These are phyloP conservation scores for Aspergillus japonicus DNA, from an alignment of 2,329 filamentous ascomycete species.

Conservation along the genomic window DNA sequence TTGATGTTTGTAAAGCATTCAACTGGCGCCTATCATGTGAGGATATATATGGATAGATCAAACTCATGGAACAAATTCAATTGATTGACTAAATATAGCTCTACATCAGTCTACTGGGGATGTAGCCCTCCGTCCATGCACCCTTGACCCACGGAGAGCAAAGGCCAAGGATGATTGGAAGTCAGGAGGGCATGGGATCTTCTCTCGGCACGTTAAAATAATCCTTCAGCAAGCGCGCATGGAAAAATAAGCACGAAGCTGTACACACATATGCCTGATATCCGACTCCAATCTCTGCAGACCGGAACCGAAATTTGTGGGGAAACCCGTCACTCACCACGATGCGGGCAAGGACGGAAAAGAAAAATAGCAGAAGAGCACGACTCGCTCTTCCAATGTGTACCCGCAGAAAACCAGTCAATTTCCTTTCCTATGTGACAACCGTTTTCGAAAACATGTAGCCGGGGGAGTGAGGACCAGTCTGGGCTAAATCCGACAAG, in stretches of 20 bases:
- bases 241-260: conserved; percentile 56
- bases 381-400: background rate
- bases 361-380: conserved; percentile 8
- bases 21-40: background rate
- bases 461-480: conserved; percentile 5
- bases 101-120: conserved; percentile 13
- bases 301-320: conserved; percentile 9
- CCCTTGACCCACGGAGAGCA: conserved; percentile 39
- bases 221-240: conserved; percentile 68
- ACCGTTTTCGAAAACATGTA: conserved; percentile 19
- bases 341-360: background rate
- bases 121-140: conserved; percentile 52
- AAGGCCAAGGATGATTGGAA: conserved; percentile 50
- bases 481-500: conserved; percentile 19
- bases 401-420: conserved; percentile 21
- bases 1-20: background rate
- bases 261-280: conserved; percentile 69
- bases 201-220: conserved; percentile 63
- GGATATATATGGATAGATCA: background rate
- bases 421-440: conserved; percentile 25
- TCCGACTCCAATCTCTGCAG: background rate
- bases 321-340: background rate
- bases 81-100: background rate
- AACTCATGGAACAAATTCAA: background rate
- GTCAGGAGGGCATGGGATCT: conserved; percentile 44